Base-by-base conservation (phyloP, 169 alveolate species). In the Eimeria necatrix region DNA sequence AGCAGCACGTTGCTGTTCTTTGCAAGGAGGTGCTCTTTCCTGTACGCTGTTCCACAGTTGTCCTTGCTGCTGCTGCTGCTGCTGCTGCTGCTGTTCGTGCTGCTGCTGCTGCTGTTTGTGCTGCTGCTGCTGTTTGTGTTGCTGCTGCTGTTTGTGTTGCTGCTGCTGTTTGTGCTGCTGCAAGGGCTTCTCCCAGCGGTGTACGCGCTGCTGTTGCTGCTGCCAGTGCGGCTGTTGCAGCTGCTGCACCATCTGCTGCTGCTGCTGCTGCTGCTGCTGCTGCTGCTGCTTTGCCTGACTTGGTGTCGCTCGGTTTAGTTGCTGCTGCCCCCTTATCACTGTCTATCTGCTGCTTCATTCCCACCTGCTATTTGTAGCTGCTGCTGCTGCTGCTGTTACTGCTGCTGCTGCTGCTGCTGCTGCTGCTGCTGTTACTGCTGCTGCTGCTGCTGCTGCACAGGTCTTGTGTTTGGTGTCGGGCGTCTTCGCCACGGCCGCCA, bases 401-500 rank as follows among this genome's bases (percentile, higher is more conserved):
- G 64, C 64, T 56, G 64, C 64, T 56, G 20, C 20, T 9, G 64
- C 64, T 56, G 64, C 14, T 56, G 64, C 64, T 56, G 64, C 64
- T 14, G 64, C 64, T 56, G 64, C 64, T 8, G 64, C 14, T 56
- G 8, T 56, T 56, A 9, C 14, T 56, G 64, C 64, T 14, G 64
- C 14, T 56, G 64, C 14, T 56, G 8, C 81, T 68, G 85, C 24
- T 74, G 85, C 85, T 74, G 85, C 85, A 26, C 56, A 41, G 85
- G 85, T 41, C 10, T 53, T 74, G 2, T 74, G 60, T 74, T 46
- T 74, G 41, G 85, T 74, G 85, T 74, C 85, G 52, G 85, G 85
- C n/a, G 59, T 74, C 59, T 74, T 74, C 59, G 85, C 85, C 52
- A 74, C 85, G 52, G 85, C 85, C 26, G 59, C 85, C 60, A 26